Base-by-base conservation (phyloP, 1,284 basidiomycete species). In the Pterula multifida region DNA sequence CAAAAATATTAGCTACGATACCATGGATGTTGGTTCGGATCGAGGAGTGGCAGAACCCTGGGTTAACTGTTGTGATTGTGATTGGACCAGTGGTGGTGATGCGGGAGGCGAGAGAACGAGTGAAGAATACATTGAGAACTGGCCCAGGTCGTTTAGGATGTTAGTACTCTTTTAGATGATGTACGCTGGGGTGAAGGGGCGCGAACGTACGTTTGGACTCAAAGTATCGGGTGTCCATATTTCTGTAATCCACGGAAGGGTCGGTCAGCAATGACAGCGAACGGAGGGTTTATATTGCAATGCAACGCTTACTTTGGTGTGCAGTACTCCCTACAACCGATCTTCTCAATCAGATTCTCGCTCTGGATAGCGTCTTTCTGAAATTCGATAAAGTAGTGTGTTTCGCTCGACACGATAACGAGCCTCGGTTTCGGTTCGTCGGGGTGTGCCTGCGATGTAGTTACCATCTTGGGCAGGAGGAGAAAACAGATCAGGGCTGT, bases 171-270 rank as follows among this genome's bases (percentile, higher is more conserved):
- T 6, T 42, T n/a, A 42, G 39, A 4, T 42, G 39, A 17, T 17
- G 39, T 42, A 15, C 28, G 28, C 22, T 26, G 36, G 6, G 22
- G 44, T 15, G 42, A n/a, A 1, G 22, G 48, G 3, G 15, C 2
- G 12, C 6, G 52, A 3, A 55, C 63, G 53, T 47, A 70, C 67
- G 48, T 50, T 70, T 70, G 1, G 68, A 59, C 15, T 63, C 48
- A 11, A 49, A 45, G 51, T 70, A 71, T 2, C 65, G 64, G 3
- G 49, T 39, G 0, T 4, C 48, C 55, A 59, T 57, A 1, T n/a
- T 44, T 19, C 48, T n/a, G 17, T 19, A 6, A 44, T 32, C 39
- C n/a, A 22, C n/a, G n/a, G 3, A 32, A 32, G 19, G 9, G 23
- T 15, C 6, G n/a, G 4, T 42, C 39, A 42, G 39, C 57, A 59